A percentile compares a stretch with the other conserved stretches of the same genome.
Evolutionary conservation across 148 eudicot genomes (phyloP).

Genomic region (Selenicereus undatus): DNA sequence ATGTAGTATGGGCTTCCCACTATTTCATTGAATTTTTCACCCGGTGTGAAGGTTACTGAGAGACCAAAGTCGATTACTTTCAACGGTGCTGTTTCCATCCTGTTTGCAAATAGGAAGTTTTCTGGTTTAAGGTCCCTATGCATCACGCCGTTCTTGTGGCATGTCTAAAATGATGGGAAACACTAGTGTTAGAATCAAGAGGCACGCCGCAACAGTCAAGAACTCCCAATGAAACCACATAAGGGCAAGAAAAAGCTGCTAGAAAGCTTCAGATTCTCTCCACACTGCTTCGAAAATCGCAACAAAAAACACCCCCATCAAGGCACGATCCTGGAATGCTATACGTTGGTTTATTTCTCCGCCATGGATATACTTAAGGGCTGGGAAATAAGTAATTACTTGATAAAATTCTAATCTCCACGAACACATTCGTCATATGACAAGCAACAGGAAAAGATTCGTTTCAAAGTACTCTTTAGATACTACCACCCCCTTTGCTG

Average conservation of each 20-base stretch:
- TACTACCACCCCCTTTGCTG: not conserved
- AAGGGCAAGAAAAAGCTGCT: not conserved
- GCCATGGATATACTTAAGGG: no score
- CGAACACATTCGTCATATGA: not conserved
- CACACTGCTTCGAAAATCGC: no score
- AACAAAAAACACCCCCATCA: no score
- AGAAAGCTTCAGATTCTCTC: not conserved
- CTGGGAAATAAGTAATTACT: no score
- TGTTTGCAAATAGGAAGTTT: conserved; percentile 44
- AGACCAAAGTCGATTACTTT: conserved; percentile 55
- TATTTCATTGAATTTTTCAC: conserved; percentile 39
- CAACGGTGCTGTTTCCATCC: conserved; percentile 39
- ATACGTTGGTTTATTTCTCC: no score
- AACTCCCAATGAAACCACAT: not conserved
- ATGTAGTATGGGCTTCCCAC: conserved; percentile 64
- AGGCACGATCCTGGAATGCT: no score
- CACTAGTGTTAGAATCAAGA: not conserved
- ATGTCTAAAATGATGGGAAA: conserved; percentile 22
- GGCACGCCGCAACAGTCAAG: not conserved
- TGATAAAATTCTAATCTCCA: not conserved
- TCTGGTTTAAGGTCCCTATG: conserved; percentile 49
- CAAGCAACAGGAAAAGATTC: not conserved
- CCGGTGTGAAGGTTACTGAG: conserved; percentile 43
- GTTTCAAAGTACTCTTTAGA: not conserved
- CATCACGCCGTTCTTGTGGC: conserved; percentile 48